Evolutionary conservation across 2,329 filamentous ascomycete genomes (phyloP), one percentile per base, ranked within the genome.

Genomic region (Seiridium unicorne): DNA sequence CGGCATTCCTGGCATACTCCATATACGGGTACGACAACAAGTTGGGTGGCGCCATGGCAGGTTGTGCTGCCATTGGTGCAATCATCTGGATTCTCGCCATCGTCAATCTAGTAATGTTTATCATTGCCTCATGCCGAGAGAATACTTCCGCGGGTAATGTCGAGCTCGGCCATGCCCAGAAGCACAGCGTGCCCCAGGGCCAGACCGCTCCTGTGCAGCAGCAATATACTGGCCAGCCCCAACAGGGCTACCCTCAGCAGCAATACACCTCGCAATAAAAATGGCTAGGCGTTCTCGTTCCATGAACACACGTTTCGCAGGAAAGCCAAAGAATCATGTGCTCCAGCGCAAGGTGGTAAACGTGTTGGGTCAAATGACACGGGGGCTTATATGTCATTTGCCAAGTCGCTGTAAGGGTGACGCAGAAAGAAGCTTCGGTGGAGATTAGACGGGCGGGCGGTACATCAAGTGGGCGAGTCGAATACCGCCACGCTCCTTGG

Each of bases 51-150:
- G 73, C 72, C 4, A 67, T 79, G 51, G 77, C 72, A 8, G 78
- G 71, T 18, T 74, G 68, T 44, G 76, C 78, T 26, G 77, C 70
- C 36, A 58, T 82, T 5, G 79, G 79, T 3, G 77, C 76, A 8
- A 26, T 79, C 13, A 66, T 69, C 13, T 81, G 79, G 78, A 60
- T 79, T 44, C 64, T 80, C 7, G 67, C 71, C 36, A 72, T 79
- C 51, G 65, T 76, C 53, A 68, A 76, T 59, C 60, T 78, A 48
- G 67, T 73, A 51, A 73, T 77, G 66, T 80, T 78, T 67, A 68
- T 75, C 64, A 66, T 66, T 34, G 73, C 71, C 32, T 76, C 71
- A 49, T 38, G 74, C 4, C 63, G 60, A 44, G 68, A 66, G 59
- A 59, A 65, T 3, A 58, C 51, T 51, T 57, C 67, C 10, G 57